Conservation (phyloP, 306 rosid genomes). For the Astragalus membranaceus region DNA sequence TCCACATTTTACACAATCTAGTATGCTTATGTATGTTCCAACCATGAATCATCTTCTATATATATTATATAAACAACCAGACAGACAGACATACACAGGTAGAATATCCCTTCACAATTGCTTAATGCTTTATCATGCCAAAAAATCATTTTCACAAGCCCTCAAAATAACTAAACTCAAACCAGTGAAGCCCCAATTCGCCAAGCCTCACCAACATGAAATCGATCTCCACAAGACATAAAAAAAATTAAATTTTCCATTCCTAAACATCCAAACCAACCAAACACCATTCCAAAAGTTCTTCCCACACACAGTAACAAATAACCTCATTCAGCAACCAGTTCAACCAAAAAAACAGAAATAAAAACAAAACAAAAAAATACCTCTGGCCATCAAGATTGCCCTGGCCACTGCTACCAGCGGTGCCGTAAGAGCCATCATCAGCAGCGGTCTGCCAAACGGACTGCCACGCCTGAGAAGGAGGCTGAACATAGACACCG, state of each 20-base stretch:
- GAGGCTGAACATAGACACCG: constrained; percentile 80
- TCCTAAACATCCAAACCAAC: background rate
- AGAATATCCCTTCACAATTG: background rate
- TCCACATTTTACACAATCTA: background rate
- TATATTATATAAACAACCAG: background rate
- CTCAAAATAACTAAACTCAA: background rate
- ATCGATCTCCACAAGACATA: background rate
- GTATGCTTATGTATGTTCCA: background rate
- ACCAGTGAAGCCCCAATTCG: background rate
- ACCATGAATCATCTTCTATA: background rate
- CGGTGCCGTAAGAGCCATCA: constrained; percentile 49
- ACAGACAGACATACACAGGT: background rate
- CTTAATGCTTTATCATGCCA: background rate
- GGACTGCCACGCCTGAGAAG: constrained; percentile 96
- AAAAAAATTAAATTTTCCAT: background rate
- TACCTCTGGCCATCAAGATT: constrained; percentile 85
- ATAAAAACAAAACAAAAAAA: background rate
- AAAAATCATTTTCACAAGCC: background rate
- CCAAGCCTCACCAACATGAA: background rate
- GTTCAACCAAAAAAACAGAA: background rate
- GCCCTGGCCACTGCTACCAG: constrained; percentile 54
- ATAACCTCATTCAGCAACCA: background rate
- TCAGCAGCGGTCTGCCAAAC: constrained; percentile 78
- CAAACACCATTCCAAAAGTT: background rate
- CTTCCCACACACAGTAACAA: background rate